These are phyloP conservation scores for Aspergillus ibericus DNA, from an alignment of 2,329 filamentous ascomycete genomes.

Conservation along the genomic window DNA sequence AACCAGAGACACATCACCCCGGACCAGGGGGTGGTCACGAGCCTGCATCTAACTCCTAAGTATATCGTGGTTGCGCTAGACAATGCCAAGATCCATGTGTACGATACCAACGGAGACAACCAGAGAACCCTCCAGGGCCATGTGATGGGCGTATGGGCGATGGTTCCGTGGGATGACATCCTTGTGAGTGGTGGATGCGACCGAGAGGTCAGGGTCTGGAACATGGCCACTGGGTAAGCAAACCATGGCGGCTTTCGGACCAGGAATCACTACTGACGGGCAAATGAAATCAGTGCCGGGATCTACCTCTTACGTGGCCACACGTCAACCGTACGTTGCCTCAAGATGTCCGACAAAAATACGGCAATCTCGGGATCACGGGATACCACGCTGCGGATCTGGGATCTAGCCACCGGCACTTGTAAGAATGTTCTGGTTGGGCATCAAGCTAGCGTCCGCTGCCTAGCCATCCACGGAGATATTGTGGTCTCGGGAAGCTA, in stretches of 20 bases:
- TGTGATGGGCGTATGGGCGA: slow-evolving; percentile 99
- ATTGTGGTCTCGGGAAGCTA: slow-evolving; percentile 98
- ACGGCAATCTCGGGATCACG: slow-evolving; percentile 95
- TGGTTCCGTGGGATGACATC: slow-evolving; percentile 96
- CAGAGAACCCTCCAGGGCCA: slow-evolving; percentile 90
- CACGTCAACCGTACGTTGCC: slow-evolving; percentile 91
- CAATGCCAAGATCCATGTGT: slow-evolving; percentile 98
- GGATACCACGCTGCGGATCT: slow-evolving; percentile 91
- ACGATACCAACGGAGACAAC: slow-evolving; percentile 84
- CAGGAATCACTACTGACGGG: slow-evolving; percentile 11
- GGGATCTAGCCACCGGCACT: slow-evolving; percentile 85
- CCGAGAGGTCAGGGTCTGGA: slow-evolving; percentile 94
- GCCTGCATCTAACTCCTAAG: slow-evolving; percentile 86
- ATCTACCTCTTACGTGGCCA: slow-evolving; percentile 86
- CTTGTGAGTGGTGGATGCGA: slow-evolving; percentile 96
- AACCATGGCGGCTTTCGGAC: slow-evolving; percentile 3
- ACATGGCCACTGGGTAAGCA: slow-evolving; percentile 81
- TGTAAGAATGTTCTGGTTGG: slow-evolving; percentile 91
- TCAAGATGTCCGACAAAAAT: slow-evolving; percentile 94
- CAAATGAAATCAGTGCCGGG: slow-evolving; percentile 56
- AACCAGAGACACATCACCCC: slow-evolving; percentile 87
- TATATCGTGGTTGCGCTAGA: slow-evolving; percentile 98
- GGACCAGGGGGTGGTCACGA: slow-evolving; percentile 95
- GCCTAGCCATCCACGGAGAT: slow-evolving; percentile 93
- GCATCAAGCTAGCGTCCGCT: slow-evolving; percentile 92